Evolutionary conservation across 2,329 filamentous ascomycete genomes (phyloP), one percentile per base, ranked within the genome.

Genomic region (Paecilomyces fulvus): DNA sequence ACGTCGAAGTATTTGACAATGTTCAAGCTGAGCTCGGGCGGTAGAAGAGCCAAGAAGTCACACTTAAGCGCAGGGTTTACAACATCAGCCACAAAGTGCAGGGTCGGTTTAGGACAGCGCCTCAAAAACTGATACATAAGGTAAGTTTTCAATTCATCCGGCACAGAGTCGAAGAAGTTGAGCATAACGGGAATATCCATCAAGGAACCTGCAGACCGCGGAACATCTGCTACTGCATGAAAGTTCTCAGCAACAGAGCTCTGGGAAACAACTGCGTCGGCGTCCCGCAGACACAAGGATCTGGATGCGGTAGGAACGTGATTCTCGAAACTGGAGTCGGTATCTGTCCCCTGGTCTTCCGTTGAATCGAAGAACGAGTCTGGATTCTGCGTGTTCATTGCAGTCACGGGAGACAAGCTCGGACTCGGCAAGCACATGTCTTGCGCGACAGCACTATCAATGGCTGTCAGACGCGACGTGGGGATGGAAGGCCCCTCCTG

Each of bases 121-220:
- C 90, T 87, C 25, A 99, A 81, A 55, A 99, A 84, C 69, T 99
- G 92, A 69, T 95, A 97, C 85, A 99, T 95, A 75, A 99, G 87
- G 68, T 95, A 95, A 0, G 88, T 89, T 74, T 99, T 94, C 82
- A 99, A 85, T 65, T 94, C 88, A 49, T 89, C 84, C 1, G 92
- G 91, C 80, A 99, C 88, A 6, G 88, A 83, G 70, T 97, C 92
- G 65, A 97, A 99, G 2, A 86, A 86, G 64, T 96, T 89, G 14
- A 99, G 76, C 80, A 99, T 89, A 14, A 81, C 83, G 7, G 89
- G 89, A n/a, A 92, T 88, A 64, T 95, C 89, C 74, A 92, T 82
- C 20, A 92, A 71, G 20, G 72, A 80, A 66, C 71, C 51, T 54
- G 67, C 58, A 52, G 68, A 60, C 37, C 58, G 70, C 65, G 53